phyloP scores from a whole-genome alignment of 2,329 filamentous ascomycete species.

The Aspergillus jensenii region DNA sequence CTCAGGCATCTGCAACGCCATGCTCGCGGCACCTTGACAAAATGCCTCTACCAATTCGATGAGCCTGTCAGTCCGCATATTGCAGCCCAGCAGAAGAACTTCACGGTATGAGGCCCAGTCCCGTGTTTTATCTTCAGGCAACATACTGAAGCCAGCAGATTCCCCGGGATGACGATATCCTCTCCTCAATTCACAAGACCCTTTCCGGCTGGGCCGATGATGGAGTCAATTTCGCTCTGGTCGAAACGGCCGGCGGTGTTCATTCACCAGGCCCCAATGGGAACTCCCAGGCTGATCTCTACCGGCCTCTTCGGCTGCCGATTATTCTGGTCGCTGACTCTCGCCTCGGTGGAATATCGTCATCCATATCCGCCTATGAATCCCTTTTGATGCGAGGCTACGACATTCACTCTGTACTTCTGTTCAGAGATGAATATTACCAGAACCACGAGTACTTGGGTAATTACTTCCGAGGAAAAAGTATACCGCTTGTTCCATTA shows the following conservation, averaged over 20 bases:
- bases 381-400: slow-evolving; percentile 76
- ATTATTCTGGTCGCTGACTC: slow-evolving; percentile 73
- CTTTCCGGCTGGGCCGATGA: slow-evolving; percentile 37
- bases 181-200: slow-evolving; percentile 49
- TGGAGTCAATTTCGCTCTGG: slow-evolving; percentile 60
- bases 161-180: slow-evolving; percentile 51
- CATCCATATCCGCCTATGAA: slow-evolving; percentile 78
- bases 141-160: slow-evolving; percentile 36
- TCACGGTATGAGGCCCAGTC: slow-evolving; percentile 22
- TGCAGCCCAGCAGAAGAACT: slow-evolving; percentile 58
- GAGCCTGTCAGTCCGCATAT: slow-evolving; percentile 76
- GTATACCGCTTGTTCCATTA: slow-evolving; percentile 58
- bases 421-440: slow-evolving; percentile 68
- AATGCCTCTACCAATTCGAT: slow-evolving; percentile 69
- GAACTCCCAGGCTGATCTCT: slow-evolving; percentile 74
- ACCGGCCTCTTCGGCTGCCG: slow-evolving; percentile 70
- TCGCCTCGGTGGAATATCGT: slow-evolving; percentile 74
- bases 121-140: neutral
- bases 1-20: slow-evolving; percentile 61
- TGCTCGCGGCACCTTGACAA: slow-evolving; percentile 56
- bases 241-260: slow-evolving; percentile 82
- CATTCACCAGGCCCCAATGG: slow-evolving; percentile 77
- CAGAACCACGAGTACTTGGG: slow-evolving; percentile 67
- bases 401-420: slow-evolving; percentile 67
- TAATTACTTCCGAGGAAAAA: slow-evolving; percentile 64